A percentile compares a stretch with the other conserved stretches of the same genome.
These are phyloP conservation scores for Cantharellus cinnabarinus DNA, from an alignment of 768 basidiomycete species.

Conservation along the genomic window DNA sequence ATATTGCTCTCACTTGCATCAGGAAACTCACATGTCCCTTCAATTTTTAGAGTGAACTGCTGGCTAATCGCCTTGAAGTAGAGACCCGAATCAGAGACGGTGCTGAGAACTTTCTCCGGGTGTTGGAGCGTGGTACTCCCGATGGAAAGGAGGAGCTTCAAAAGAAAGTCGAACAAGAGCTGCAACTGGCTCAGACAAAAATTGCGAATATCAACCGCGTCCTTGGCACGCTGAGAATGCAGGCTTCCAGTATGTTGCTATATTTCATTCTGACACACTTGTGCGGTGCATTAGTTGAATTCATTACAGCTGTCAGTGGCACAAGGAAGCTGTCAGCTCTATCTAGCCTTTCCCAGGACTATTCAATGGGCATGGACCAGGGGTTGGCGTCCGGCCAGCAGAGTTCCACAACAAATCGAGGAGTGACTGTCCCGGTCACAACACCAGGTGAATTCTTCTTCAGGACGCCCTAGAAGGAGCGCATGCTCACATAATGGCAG, in stretches of 20 bases:
- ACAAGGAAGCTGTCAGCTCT: too few species aligned
- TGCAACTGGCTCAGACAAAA: slow-evolving; percentile 52
- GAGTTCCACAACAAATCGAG: too few species aligned
- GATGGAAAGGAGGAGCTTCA: slow-evolving; percentile 37
- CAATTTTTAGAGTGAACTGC: slow-evolving; percentile 35
- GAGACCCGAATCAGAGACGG: slow-evolving; percentile 79
- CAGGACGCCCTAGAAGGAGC: too few species aligned
- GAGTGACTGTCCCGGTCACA: too few species aligned
- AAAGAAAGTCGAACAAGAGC: slow-evolving; percentile 51
- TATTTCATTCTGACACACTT: background rate
- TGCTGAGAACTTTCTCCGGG: slow-evolving; percentile 71
- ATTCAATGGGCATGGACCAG: too few species aligned
- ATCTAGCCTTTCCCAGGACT: too few species aligned
- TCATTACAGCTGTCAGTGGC: too few species aligned
- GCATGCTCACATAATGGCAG: background rate
- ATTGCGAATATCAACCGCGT: slow-evolving; percentile 42
- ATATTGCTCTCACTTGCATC: background rate
- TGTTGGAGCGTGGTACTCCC: slow-evolving; percentile 14
- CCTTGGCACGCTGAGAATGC: slow-evolving; percentile 24
- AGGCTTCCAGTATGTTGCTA: background rate
- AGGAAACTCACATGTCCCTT: background rate
- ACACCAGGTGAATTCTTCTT: too few species aligned
- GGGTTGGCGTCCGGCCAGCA: too few species aligned
- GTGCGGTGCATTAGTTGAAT: background rate
- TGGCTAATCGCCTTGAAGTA: slow-evolving; percentile 47